Percentiles rank a stretch among this genome's conserved stretches.
phyloP scores from a whole-genome alignment of 83 land plant genomes.

The Thuja plicata region DNA sequence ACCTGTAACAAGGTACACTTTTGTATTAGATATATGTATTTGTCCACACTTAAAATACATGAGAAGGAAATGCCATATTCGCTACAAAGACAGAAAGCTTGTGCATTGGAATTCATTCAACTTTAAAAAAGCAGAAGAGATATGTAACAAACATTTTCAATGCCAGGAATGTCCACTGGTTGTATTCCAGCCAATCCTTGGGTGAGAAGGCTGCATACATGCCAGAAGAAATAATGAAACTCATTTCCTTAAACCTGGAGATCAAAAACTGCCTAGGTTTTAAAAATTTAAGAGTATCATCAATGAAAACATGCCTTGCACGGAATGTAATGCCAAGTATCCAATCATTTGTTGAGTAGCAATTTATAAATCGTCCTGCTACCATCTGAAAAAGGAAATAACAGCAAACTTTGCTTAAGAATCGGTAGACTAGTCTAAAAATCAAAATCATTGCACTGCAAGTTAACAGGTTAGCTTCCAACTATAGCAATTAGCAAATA shows the following conservation, averaged over 20 bases:
- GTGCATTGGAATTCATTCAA: not conserved
- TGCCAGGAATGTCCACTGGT: conserved; percentile 86
- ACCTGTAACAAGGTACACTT: conserved; percentile 44
- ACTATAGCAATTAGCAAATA: not conserved
- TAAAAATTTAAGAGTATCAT: not conserved
- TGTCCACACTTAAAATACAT: not conserved
- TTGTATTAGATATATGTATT: not conserved
- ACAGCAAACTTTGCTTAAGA: not conserved
- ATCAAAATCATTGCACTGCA: not conserved
- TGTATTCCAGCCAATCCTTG: conserved; percentile 98
- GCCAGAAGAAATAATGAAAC: not conserved
- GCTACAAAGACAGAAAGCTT: not conserved
- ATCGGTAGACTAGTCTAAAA: not conserved
- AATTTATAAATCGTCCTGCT: conserved; percentile 92
- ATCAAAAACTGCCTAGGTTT: not conserved
- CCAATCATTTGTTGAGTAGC: conserved; percentile 92
- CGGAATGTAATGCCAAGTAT: conserved; percentile 91
- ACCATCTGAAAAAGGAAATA: conserved; percentile 65
- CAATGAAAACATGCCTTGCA: conserved; percentile 60
- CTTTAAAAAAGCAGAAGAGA: not conserved
- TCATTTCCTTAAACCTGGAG: not conserved
- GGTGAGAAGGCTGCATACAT: conserved; percentile 63
- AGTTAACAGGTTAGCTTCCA: not conserved
- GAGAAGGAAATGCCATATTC: not conserved
- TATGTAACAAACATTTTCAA: conserved; percentile 75